A percentile compares a stretch with the other conserved stretches of the same genome.
Evolutionary conservation across 2,329 filamentous ascomycete genomes (phyloP).

Genomic region (Epichloe festucae): DNA sequence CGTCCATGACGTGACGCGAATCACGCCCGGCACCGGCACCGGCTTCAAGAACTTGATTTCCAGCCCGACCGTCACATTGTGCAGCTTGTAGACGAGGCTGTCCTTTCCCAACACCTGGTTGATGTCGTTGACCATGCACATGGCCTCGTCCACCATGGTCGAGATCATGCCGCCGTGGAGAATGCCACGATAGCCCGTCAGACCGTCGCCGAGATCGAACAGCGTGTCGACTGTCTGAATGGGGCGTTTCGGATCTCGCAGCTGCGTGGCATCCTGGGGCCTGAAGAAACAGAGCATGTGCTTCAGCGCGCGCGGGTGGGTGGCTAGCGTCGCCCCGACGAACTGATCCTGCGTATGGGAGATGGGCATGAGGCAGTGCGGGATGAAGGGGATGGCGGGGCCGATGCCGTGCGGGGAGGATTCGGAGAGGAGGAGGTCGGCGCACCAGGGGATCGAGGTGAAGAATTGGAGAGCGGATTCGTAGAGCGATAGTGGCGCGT

Average conservation of each 20-base stretch:
- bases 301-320: conserved; percentile 13
- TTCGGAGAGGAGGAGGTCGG: conserved; percentile 13
- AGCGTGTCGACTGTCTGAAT: conserved; percentile 19
- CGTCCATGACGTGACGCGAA: conserved; percentile 19
- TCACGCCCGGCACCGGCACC: conserved; percentile 15
- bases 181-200: conserved; percentile 20
- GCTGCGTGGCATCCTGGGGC: conserved; percentile 13
- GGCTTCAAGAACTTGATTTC: conserved; percentile 22
- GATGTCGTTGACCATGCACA: conserved; percentile 23
- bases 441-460: conserved; percentile 23
- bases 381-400: conserved; percentile 19
- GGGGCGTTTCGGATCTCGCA: conserved; percentile 12
- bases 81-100: conserved; percentile 14
- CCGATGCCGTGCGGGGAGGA: conserved; percentile 1
- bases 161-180: conserved; percentile 25
- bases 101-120: conserved; percentile 21
- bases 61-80: conserved; percentile 22
- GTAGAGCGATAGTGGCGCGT: conserved; percentile 15
- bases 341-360: conserved; percentile 19
- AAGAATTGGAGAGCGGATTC: conserved; percentile 19
- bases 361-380: conserved; percentile 20
- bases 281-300: conserved; percentile 24
- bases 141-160: conserved; percentile 24
- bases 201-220: conserved; percentile 19
- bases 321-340: conserved; percentile 20